Percentiles rank a stretch among this genome's conserved stretches.
phyloP scores from a whole-genome alignment of 345 rosid genomes.

The Pistacia atlantica region DNA sequence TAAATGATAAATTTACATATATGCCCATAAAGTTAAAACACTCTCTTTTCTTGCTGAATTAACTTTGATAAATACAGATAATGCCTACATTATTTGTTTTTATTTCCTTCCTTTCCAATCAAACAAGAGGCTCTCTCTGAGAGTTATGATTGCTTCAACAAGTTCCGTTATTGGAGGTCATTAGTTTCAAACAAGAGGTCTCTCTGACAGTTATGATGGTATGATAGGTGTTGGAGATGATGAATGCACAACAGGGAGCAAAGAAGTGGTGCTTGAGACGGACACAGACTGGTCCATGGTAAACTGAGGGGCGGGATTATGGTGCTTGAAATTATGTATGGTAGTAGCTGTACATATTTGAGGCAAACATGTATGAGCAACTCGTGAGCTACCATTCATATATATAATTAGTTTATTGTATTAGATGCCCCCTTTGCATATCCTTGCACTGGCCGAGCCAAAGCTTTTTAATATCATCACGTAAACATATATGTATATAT shows the following conservation, averaged over 20 bases:
- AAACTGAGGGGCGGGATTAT: constrained; percentile 27
- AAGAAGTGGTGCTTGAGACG: constrained; percentile 72
- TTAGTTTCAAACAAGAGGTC: too few species aligned
- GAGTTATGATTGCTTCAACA: too few species aligned
- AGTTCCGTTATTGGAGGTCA: too few species aligned
- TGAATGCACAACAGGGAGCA: constrained; percentile 47
- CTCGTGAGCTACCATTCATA: too few species aligned
- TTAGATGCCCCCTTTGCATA: constrained; percentile 87
- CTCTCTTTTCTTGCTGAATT: too few species aligned
- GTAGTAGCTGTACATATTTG: constrained; percentile 46
- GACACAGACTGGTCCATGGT: constrained; percentile 94
- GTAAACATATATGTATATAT: background rate
- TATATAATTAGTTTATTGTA: too few species aligned
- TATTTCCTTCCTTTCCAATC: too few species aligned
- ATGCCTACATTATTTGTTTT: too few species aligned
- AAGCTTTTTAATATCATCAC: background rate
- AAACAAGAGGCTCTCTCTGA: too few species aligned
- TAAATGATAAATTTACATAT: too few species aligned
- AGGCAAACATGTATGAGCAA: background rate
- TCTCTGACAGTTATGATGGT: background rate
- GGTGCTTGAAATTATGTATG: constrained; percentile 27
- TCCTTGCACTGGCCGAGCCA: constrained; percentile 70
- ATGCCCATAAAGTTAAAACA: too few species aligned
- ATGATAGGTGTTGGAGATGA: constrained; percentile 70
- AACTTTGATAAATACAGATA: too few species aligned